phyloP scores from a whole-genome alignment of 2,329 filamentous ascomycete species.

The Clonostachys sp. region DNA sequence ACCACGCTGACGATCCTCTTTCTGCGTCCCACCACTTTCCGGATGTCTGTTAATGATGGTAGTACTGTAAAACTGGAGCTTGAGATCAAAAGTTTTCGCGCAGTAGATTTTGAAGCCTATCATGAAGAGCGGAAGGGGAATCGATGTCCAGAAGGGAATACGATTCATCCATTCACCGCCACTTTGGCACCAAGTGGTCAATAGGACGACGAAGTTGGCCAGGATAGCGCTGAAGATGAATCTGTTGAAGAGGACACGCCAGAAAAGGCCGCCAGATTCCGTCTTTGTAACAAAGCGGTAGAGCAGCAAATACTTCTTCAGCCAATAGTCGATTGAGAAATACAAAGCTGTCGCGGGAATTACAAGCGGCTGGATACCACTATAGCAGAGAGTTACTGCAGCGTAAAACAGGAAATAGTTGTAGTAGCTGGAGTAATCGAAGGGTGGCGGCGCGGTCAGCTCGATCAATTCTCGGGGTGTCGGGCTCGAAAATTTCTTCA shows the following conservation, averaged over 20 bases:
- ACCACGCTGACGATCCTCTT: conserved; percentile 49
- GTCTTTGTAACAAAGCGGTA: conserved; percentile 97
- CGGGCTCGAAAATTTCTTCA: conserved; percentile 77
- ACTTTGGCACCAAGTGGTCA: conserved; percentile 69
- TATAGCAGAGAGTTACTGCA: conserved; percentile 83
- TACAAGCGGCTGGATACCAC: conserved; percentile 80
- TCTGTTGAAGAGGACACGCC: conserved; percentile 91
- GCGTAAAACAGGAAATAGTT: conserved; percentile 96
- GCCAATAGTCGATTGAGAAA: conserved; percentile 78
- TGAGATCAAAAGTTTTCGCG: conserved; percentile 67
- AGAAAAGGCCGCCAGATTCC: conserved; percentile 89
- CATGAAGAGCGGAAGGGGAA: conserved; percentile 75
- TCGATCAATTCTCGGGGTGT: conserved; percentile 91
- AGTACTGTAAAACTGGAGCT: conserved; percentile 76
- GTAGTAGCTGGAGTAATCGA: conserved; percentile 96
- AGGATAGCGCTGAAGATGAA: conserved; percentile 78
- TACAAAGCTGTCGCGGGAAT: conserved; percentile 84
- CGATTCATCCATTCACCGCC: conserved; percentile 39
- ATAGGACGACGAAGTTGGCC: conserved; percentile 71
- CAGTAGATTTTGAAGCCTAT: conserved; percentile 86
- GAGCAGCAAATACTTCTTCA: conserved; percentile 93
- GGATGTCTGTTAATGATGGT: conserved; percentile 45
- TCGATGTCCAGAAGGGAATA: conserved; percentile 58
- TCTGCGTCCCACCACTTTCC: conserved; percentile 39
- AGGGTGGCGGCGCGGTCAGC: conserved; percentile 83